phyloP scores from a whole-genome alignment of 441 rosid genomes.

The Theobroma grandiflorum region DNA sequence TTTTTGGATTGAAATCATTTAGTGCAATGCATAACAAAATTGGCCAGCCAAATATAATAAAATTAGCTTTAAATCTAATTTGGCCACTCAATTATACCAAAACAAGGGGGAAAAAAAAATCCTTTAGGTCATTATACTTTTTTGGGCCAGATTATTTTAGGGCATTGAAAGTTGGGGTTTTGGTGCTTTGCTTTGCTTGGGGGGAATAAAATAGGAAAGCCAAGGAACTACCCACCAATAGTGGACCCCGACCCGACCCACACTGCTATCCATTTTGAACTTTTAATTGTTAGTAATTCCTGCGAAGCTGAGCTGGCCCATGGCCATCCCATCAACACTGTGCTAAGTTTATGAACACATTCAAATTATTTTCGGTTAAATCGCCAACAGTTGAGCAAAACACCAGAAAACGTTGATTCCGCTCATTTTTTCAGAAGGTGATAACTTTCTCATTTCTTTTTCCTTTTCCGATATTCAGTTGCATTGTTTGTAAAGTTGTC shows the following conservation, averaged over 20 bases:
- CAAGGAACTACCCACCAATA: not conserved
- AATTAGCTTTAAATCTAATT: not conserved
- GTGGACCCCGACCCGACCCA: not conserved
- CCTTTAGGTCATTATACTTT: no score
- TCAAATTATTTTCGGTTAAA: conserved; percentile 9
- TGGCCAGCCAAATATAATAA: no score
- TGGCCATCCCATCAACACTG: not conserved
- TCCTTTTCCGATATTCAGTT: not conserved
- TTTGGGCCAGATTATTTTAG: no score
- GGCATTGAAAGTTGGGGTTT: no score
- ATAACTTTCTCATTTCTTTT: not conserved
- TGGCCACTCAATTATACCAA: not conserved
- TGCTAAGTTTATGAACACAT: not conserved
- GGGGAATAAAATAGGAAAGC: no score
- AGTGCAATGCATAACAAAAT: no score
- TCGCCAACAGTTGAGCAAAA: not conserved
- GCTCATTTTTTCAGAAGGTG: not conserved
- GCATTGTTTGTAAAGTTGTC: not conserved
- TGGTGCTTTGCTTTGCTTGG: no score
- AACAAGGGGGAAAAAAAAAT: no score
- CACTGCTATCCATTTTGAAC: not conserved
- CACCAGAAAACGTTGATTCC: not conserved
- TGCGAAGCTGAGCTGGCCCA: not conserved
- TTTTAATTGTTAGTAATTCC: not conserved
- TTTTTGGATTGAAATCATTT: no score